Percentiles rank a stretch among this genome's conserved stretches.
Evolutionary conservation across 768 basidiomycete species (phyloP).

Genomic region (Tulasnella sp.): DNA sequence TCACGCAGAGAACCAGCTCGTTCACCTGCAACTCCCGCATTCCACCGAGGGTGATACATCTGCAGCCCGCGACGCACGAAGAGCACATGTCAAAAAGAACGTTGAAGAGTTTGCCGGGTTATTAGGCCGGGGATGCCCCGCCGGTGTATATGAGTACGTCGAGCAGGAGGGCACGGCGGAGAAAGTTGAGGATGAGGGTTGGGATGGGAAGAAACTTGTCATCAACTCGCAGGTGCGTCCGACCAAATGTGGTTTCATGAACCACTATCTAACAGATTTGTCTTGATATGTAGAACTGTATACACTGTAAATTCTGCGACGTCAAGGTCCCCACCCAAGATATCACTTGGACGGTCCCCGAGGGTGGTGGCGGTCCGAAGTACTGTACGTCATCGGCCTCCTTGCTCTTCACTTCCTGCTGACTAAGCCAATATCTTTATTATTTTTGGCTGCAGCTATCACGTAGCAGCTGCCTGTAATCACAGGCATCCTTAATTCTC

Average conservation of each 20-base stretch:
- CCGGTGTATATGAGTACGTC: conserved; percentile 94
- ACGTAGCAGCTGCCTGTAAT: background rate
- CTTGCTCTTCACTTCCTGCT: background rate
- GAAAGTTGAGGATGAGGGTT: conserved; percentile 35
- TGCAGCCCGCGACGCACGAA: conserved; percentile 33
- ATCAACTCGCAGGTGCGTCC: conserved; percentile 86
- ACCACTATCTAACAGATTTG: conserved; percentile 25
- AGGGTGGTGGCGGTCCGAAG: conserved; percentile 93
- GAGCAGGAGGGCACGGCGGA: conserved; percentile 40
- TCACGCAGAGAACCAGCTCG: conserved; percentile 91
- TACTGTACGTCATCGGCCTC: conserved; percentile 50
- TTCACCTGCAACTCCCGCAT: conserved; percentile 64
- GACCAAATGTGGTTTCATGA: background rate
- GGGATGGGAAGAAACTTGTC: conserved; percentile 77
- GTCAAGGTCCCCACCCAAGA: conserved; percentile 95
- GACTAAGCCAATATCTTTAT: background rate
- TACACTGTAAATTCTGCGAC: conserved; percentile 91
- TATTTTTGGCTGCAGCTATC: too few relatives aligned
- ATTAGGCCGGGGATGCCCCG: conserved; percentile 84
- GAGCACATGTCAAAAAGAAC: conserved; percentile 64
- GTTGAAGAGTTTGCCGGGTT: conserved; percentile 73
- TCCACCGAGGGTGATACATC: conserved; percentile 23
- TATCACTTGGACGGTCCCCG: conserved; percentile 93
- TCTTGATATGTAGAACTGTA: conserved; percentile 53
- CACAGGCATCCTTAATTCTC: too few relatives aligned